Evolutionary conservation across 2,329 filamentous ascomycete species (phyloP), one percentile per base, ranked within the genome.

Genomic region (Fusarium sp.): DNA sequence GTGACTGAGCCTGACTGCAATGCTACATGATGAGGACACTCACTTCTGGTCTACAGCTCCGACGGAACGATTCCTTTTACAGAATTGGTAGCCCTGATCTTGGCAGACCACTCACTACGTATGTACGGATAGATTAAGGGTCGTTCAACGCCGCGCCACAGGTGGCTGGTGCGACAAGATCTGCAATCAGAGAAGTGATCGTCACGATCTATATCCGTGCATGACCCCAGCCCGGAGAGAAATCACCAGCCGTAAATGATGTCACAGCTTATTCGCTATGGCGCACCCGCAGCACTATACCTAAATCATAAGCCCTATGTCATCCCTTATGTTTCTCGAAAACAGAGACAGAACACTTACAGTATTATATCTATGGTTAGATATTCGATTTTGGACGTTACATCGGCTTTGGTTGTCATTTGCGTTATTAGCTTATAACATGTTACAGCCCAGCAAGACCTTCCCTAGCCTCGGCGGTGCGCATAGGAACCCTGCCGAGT

Each of bases 231-330:
- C 6, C 57, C 71, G 71, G 71, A 72, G 69, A 52, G 56, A 55
- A 54, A 25, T 9, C 55, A 27, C 71, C 69, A 62, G 60, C 49
- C 30, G 19, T 35, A 32, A 30, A 73, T 73, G 71, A 73, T 72
- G 65, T 72, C 71, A 73, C 25, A 11, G 23, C 39, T 37, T 7
- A 33, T n/a, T 10, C 22, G 23, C 11, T 73, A 66, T 68, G 68
- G 71, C 70, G 66, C 43, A 25, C 53, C 19, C 22, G 71, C 67
- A 67, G 25, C 8, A 25, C 25, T 25, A 58, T 73, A 55, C 37
- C 39, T 11, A 25, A n/a, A 13, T n/a, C 2, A 8, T 40, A 14
- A 23, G 17, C 11, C 9, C 33, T 22, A 11, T 35, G 58, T 59
- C 49, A 50, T 59, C 25, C 37, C 30, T 43, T 9, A 27, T 52